Conservation (phyloP, 2,329 filamentous ascomycete genomes). For the Arthrobotrys iridis region DNA sequence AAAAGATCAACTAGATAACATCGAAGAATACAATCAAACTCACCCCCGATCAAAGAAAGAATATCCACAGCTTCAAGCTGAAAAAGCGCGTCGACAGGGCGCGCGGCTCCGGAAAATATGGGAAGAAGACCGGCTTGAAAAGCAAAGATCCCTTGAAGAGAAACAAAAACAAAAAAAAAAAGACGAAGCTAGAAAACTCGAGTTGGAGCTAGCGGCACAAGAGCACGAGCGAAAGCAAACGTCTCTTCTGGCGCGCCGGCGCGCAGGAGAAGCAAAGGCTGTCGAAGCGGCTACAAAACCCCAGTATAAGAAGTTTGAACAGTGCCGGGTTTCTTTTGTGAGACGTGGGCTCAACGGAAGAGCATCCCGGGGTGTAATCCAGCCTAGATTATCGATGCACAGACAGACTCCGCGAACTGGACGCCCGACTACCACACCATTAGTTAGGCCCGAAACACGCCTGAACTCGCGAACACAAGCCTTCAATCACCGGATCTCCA, state of each 20-base stretch:
- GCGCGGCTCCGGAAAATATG: slow-evolving; percentile 9
- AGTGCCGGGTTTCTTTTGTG: neutral
- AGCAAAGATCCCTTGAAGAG: slow-evolving; percentile 2
- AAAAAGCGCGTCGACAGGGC: slow-evolving; percentile 22
- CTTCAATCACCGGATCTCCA: neutral
- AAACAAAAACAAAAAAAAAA: slow-evolving; percentile 17
- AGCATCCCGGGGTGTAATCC: neutral
- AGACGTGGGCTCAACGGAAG: neutral
- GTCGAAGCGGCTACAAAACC: neutral
- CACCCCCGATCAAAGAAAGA: neutral
- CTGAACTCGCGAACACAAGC: neutral
- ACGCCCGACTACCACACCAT: too few species aligned
- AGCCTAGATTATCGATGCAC: neutral
- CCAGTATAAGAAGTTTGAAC: neutral
- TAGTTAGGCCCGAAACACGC: neutral
- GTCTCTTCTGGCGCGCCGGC: slow-evolving; percentile 5
- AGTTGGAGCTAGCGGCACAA: neutral
- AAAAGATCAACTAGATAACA: neutral
- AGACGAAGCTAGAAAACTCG: neutral
- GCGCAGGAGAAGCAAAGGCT: neutral
- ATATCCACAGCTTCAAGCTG: slow-evolving; percentile 16
- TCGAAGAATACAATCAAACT: neutral
- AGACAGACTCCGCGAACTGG: neutral
- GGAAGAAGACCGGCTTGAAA: slow-evolving; percentile 22
- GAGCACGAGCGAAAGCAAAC: slow-evolving; percentile 17